Evolutionary conservation across 306 rosid genomes (phyloP).

Genomic region (Quercus wislizeni): DNA sequence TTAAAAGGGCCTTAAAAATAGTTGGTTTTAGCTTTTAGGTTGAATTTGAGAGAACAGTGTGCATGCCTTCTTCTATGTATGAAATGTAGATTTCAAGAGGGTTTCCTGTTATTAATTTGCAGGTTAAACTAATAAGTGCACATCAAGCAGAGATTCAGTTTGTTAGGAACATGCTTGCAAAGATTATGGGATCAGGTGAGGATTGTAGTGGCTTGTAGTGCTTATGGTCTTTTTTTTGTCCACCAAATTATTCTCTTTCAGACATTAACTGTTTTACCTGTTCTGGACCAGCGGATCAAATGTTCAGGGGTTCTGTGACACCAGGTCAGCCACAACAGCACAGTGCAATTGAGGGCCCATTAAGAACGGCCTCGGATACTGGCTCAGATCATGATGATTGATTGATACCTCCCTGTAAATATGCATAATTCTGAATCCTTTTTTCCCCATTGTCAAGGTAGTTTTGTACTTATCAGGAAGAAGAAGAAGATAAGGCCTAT

Average conservation of each 20-base stretch:
- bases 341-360: slow-evolving; percentile 43
- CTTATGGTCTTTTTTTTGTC: neutral
- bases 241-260: neutral
- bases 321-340: slow-evolving; percentile 26
- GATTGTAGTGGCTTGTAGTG: neutral
- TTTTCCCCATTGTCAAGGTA: neutral
- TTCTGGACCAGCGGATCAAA: slow-evolving; percentile 32
- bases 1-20: neutral
- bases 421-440: neutral
- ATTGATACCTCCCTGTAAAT: neutral
- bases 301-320: slow-evolving; percentile 29
- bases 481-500: too few species aligned
- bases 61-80: neutral
- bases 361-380: slow-evolving; percentile 20
- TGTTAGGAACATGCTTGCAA: slow-evolving; percentile 41
- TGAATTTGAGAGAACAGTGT: neutral
- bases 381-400: slow-evolving; percentile 38
- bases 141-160: slow-evolving; percentile 59
- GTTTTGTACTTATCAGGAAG: neutral
- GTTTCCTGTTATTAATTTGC: slow-evolving; percentile 27
- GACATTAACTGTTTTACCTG: neutral
- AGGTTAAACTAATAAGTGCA: slow-evolving; percentile 57
- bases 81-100: neutral
- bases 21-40: neutral
- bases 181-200: slow-evolving; percentile 68